Evolutionary conservation across 441 rosid species (phyloP).

Genomic region (Brassica hybrid): DNA sequence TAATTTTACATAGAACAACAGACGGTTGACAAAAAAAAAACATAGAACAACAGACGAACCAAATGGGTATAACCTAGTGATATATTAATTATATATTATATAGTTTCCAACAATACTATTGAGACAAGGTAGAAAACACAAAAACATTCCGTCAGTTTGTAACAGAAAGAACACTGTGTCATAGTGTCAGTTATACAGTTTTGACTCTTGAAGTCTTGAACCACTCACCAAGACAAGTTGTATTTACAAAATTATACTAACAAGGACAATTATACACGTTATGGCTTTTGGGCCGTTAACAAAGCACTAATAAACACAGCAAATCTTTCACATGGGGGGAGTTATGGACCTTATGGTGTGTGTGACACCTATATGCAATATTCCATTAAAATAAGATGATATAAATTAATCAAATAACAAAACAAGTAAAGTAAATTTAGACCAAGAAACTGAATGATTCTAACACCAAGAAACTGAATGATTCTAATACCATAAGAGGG

Average conservation of each 20-base stretch:
- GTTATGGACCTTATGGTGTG: background rate
- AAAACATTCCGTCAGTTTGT: constrained; percentile 35
- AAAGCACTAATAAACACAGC: background rate
- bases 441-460: background rate
- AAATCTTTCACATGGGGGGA: constrained; percentile 16
- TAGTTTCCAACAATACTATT: constrained; percentile 8
- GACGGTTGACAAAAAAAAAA: no score
- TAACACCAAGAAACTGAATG: background rate
- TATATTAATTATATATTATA: background rate
- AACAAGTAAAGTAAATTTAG: background rate
- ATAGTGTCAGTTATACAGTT: constrained; percentile 26
- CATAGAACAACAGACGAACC: background rate
- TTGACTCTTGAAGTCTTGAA: background rate
- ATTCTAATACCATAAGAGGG: background rate
- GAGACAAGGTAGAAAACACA: background rate
- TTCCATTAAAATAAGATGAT: background rate
- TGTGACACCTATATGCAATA: background rate
- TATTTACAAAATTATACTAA: constrained; percentile 5
- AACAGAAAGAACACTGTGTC: constrained; percentile 23
- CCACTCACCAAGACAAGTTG: constrained; percentile 6
- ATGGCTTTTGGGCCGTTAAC: background rate
- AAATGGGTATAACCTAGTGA: background rate
- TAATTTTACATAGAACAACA: background rate
- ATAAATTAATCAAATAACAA: background rate
- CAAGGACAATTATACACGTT: background rate